Conservation (phyloP, 164 flowering plant species). For the Santalum album region DNA sequence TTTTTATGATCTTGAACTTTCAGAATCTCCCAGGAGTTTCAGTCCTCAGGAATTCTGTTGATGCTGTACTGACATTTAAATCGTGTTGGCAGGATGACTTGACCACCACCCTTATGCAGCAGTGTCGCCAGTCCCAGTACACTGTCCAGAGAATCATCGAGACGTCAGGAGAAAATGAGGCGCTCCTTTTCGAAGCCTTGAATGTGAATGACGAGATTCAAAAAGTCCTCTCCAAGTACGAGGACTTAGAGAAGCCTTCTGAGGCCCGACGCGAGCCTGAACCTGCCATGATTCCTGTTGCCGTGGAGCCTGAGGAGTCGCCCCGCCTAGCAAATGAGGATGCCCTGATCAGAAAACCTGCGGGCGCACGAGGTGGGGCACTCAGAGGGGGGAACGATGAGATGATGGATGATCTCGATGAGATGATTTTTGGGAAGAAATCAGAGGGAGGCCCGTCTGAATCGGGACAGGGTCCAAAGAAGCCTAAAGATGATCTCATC, state of each 20-base stretch:
- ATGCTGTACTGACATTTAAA: no score
- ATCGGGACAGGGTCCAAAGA: conserved; percentile 43
- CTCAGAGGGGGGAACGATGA: conserved; percentile 61
- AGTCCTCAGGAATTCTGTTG: no score
- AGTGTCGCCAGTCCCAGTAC: conserved; percentile 65
- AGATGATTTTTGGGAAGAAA: conserved; percentile 95
- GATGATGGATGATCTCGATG: conserved; percentile 92
- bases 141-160: conserved; percentile 77
- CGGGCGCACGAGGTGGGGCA: conserved; percentile 35
- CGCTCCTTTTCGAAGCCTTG: conserved; percentile 91
- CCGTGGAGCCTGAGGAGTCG: conserved; percentile 89
- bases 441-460: conserved; percentile 48
- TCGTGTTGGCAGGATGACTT: conserved; percentile 70
- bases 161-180: conserved; percentile 84
- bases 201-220: conserved; percentile 90
- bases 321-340: conserved; percentile 61
- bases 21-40: no score
- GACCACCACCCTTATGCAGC: conserved; percentile 75
- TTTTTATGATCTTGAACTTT: no score
- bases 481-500: conserved; percentile 80
- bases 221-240: conserved; percentile 65
- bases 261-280: conserved; percentile 36
- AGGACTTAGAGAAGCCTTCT: conserved; percentile 54
- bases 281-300: conserved; percentile 90
- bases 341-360: conserved; percentile 56